Conservation (phyloP, 441 rosid genomes). For the Jatropha podagrica region DNA sequence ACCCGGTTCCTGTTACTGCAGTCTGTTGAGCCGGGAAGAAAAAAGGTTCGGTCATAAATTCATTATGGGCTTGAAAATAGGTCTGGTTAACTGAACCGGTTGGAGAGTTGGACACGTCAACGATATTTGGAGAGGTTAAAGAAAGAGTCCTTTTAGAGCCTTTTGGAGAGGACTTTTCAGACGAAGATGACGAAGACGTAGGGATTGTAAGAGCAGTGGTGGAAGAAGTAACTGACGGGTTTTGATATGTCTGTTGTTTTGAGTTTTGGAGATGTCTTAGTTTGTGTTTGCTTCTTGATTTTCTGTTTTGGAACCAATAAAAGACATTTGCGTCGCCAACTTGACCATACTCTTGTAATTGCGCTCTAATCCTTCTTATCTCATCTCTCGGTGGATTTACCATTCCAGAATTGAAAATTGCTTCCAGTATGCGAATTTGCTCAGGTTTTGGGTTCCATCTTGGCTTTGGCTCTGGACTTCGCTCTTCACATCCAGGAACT, state of each 20-base stretch:
- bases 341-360: conserved; percentile 91
- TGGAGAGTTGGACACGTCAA: conserved; percentile 44
- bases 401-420: conserved; percentile 97
- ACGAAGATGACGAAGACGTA: conserved; percentile 60
- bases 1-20: conserved; percentile 35
- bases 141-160: conserved; percentile 39
- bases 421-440: conserved; percentile 94
- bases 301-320: conserved; percentile 98
- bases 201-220: conserved; percentile 35
- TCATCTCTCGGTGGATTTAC: conserved; percentile 98
- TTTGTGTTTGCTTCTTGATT: conserved; percentile 95
- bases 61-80: conserved; percentile 41
- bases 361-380: conserved; percentile 87
- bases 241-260: conserved; percentile 14
- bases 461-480: conserved; percentile 97
- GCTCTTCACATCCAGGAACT: conserved; percentile 73
- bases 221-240: conserved; percentile 26
- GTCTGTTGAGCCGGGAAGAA: conserved; percentile 45
- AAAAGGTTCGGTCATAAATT: conserved; percentile 55
- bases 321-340: conserved; percentile 99
- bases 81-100: conserved; percentile 51
- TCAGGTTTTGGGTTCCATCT: conserved; percentile 99
- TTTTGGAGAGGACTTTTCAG: conserved; percentile 57
- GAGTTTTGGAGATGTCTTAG: conserved; percentile 69
- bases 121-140: conserved; percentile 32